These are phyloP conservation scores for Cladosporium sp. DNA, from an alignment of 2,329 filamentous ascomycete genomes.

Conservation along the genomic window DNA sequence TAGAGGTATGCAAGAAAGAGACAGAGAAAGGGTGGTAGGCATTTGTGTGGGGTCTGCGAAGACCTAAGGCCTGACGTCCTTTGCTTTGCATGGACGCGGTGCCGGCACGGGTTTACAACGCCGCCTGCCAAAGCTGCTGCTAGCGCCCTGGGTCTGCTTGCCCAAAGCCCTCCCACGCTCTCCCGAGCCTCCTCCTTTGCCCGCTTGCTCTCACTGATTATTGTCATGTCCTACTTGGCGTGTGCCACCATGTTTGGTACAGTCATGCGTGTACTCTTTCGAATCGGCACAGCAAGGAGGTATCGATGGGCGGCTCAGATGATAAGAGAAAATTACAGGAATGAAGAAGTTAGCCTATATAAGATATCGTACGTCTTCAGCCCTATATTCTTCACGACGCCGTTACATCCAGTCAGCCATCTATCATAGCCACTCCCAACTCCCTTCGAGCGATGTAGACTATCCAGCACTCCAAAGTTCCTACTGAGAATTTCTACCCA, in stretches of 20 bases:
- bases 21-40: constrained; percentile 30
- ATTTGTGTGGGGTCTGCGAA: not conserved
- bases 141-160: not conserved
- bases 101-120: not conserved
- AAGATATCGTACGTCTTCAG: too few relatives aligned
- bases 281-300: not conserved
- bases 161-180: not conserved
- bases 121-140: not conserved
- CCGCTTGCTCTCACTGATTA: not conserved
- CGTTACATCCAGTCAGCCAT: too few relatives aligned
- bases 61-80: not conserved
- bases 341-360: too few relatives aligned
- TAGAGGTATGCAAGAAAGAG: constrained; percentile 23
- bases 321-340: too few relatives aligned
- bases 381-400: too few relatives aligned
- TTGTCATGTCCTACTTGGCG: not conserved
- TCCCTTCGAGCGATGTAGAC: too few relatives aligned
- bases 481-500: too few relatives aligned
- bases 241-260: not conserved
- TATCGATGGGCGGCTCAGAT: not conserved
- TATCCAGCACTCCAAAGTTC: too few relatives aligned
- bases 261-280: constrained; percentile 16
- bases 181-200: not conserved
- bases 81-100: not conserved
- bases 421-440: too few relatives aligned